Evolutionary conservation across 2,329 filamentous ascomycete species (phyloP).

Genomic region (Nigrospora osmanthi): DNA sequence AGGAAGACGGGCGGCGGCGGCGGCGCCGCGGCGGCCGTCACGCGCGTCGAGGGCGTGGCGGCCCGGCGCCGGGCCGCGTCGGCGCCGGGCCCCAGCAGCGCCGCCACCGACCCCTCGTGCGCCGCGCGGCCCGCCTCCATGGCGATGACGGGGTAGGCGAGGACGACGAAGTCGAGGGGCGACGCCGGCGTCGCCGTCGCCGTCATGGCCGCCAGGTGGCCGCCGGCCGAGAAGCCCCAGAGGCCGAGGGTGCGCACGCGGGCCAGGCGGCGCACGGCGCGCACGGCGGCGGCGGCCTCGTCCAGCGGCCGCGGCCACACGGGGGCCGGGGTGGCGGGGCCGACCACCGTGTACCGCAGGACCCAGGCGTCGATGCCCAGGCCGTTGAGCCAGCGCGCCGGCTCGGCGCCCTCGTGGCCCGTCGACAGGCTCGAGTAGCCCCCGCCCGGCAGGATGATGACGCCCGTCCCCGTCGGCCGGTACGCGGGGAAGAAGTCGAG

Average conservation of each 20-base stretch:
- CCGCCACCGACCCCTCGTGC: constrained; percentile 9
- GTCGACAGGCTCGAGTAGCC: constrained; percentile 12
- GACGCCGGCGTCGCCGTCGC: constrained; percentile 4
- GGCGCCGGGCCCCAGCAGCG: constrained; percentile 11
- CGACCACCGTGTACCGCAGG: constrained; percentile 12
- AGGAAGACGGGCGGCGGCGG: constrained; percentile 24
- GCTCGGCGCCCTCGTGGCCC: constrained; percentile 10
- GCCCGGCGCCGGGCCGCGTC: constrained; percentile 3
- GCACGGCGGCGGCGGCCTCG: constrained; percentile 11
- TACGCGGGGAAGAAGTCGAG: background rate
- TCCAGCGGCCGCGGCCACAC: constrained; percentile 10
- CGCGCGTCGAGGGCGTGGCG: constrained; percentile 17
- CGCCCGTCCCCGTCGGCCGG: constrained; percentile 4
- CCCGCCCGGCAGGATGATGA: constrained; percentile 15
- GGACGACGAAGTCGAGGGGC: constrained; percentile 14
- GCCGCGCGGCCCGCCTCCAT: constrained; percentile 8
- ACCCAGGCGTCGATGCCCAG: constrained; percentile 14
- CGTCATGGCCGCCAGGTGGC: constrained; percentile 13
- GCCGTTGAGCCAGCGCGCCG: constrained; percentile 13
- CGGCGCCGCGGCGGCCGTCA: too few species aligned
- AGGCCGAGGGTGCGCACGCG: constrained; percentile 12
- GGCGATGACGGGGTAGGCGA: constrained; percentile 16
- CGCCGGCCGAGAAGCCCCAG: constrained; percentile 16
- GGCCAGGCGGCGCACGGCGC: constrained; percentile 7
- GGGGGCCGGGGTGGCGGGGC: constrained; percentile 3